Conservation (phyloP, 345 rosid genomes). For the Eucalyptus pauciflora region DNA sequence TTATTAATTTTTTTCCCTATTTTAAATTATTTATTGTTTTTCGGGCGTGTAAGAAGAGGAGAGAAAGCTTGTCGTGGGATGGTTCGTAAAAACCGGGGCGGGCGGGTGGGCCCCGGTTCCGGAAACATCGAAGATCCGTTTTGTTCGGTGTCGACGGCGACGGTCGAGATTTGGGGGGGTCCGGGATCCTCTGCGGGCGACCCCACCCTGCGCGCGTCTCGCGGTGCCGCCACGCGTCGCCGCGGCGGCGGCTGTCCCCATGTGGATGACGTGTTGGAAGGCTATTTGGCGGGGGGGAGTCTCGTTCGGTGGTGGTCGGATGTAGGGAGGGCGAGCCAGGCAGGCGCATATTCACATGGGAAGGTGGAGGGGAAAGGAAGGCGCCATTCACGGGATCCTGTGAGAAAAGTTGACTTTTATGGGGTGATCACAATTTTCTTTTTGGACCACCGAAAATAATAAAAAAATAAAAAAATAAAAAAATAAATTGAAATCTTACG, state of each 20-base stretch:
- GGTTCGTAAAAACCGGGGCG: not conserved
- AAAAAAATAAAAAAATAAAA: no score
- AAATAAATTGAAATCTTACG: not conserved
- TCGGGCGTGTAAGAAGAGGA: not conserved
- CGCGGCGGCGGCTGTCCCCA: rapidly evolving
- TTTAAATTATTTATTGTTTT: not conserved
- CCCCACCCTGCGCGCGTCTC: rapidly evolving
- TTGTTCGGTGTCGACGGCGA: not conserved
- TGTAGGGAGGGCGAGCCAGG: not conserved
- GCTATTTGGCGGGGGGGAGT: not conserved
- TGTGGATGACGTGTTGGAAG: not conserved
- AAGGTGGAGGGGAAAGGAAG: not conserved
- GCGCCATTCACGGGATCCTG: not conserved
- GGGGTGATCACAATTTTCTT: not conserved
- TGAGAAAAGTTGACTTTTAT: not conserved
- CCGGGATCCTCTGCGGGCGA: not conserved
- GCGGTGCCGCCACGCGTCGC: not conserved
- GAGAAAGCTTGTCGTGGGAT: not conserved
- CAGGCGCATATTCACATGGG: not conserved
- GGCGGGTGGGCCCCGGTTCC: not conserved
- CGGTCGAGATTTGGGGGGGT: not conserved
- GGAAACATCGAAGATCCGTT: not conserved
- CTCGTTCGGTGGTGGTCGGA: not conserved
- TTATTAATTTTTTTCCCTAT: not conserved
- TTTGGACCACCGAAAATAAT: not conserved